These are phyloP conservation scores for Castanea mollissima DNA, from an alignment of 306 rosid genomes.

Conservation along the genomic window DNA sequence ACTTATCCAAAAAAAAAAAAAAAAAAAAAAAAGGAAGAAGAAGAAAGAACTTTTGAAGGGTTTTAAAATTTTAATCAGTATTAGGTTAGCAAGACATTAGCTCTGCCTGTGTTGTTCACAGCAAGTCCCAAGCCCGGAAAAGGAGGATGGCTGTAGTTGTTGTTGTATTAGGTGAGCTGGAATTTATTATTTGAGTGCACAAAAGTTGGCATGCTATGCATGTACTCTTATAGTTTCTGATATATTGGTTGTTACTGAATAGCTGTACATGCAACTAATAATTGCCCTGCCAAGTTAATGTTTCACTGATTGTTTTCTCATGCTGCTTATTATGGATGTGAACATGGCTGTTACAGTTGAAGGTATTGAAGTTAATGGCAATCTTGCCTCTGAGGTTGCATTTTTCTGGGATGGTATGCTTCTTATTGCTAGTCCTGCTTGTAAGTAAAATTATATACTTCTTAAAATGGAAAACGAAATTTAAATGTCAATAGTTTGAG, in stretches of 20 bases:
- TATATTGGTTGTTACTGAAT: neutral
- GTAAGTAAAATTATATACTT: constrained; percentile 49
- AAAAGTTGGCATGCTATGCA: neutral
- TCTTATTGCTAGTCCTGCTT: constrained; percentile 85
- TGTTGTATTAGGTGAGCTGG: no score
- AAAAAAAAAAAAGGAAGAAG: no score
- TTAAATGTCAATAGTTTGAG: neutral
- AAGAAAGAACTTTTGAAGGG: no score
- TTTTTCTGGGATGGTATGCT: constrained; percentile 91
- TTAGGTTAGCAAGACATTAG: no score
- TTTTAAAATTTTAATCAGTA: no score
- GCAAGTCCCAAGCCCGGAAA: no score
- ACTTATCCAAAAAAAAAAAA: no score
- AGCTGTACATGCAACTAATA: neutral
- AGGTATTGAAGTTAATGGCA: constrained; percentile 93
- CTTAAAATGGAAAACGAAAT: neutral
- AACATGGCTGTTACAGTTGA: constrained; percentile 99
- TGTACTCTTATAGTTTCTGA: neutral
- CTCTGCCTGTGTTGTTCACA: no score
- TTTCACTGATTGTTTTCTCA: constrained; percentile 21
- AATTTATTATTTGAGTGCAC: neutral
- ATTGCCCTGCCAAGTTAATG: neutral
- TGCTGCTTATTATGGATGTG: constrained; percentile 94
- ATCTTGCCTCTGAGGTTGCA: constrained; percentile 81
- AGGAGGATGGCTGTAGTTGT: no score